These are phyloP conservation scores for Lecanicillium sp. DNA, from an alignment of 2,329 filamentous ascomycete genomes.

Conservation along the genomic window DNA sequence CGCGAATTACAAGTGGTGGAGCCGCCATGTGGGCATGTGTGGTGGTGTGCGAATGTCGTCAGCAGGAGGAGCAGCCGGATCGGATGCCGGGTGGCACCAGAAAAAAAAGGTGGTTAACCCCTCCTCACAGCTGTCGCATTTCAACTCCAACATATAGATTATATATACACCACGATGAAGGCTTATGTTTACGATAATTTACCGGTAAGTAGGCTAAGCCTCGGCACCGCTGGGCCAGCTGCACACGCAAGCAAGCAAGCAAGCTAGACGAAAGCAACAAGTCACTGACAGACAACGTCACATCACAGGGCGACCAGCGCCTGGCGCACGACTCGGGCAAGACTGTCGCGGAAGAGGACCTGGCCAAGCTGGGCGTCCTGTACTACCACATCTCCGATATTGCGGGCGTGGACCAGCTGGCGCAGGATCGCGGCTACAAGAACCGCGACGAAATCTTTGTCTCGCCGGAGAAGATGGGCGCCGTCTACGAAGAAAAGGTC, in stretches of 20 bases:
- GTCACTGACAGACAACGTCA: constrained; percentile 1
- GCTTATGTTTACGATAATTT: constrained; percentile 52
- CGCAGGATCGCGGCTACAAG: constrained; percentile 71
- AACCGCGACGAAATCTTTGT: constrained; percentile 93
- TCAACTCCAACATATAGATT: neutral
- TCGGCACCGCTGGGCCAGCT: too few species aligned
- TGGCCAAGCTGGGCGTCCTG: constrained; percentile 69
- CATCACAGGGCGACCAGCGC: constrained; percentile 78
- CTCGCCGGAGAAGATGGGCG: constrained; percentile 78
- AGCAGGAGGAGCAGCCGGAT: too few species aligned
- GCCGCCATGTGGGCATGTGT: too few species aligned
- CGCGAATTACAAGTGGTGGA: too few species aligned
- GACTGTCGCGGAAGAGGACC: constrained; percentile 54
- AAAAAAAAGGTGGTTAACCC: too few species aligned
- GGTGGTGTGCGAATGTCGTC: too few species aligned
- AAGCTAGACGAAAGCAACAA: too few species aligned
- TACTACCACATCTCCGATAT: constrained; percentile 64
- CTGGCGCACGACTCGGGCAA: constrained; percentile 80
- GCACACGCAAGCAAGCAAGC: too few species aligned
- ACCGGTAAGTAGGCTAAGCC: constrained; percentile 42
- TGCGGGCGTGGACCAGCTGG: constrained; percentile 64
- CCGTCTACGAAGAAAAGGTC: constrained; percentile 85
- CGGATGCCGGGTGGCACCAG: too few species aligned
- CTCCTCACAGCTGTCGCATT: neutral
- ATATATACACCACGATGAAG: constrained; percentile 34